Conservation (phyloP, 75 land plant species). For the Gnetum montanum region DNA sequence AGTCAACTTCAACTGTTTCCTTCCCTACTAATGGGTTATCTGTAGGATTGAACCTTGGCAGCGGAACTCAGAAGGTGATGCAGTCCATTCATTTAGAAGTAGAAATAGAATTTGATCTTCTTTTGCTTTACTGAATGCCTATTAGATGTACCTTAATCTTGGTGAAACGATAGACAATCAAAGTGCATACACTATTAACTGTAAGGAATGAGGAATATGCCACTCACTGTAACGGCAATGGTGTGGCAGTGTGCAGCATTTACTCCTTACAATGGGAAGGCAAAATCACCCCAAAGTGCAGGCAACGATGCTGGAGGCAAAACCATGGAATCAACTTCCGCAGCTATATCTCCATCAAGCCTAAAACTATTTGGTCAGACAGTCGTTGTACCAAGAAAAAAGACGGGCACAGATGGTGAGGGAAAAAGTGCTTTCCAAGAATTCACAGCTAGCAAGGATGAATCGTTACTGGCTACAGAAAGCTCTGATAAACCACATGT, state of each 20-base stretch:
- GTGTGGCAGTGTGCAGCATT: conserved; percentile 4
- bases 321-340: conserved; percentile 3
- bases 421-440: conserved; percentile 1
- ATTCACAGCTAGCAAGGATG: not conserved
- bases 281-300: not conserved
- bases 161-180: too few species aligned
- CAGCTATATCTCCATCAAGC: conserved; percentile 17
- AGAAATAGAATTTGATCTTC: too few species aligned
- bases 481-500: too few species aligned
- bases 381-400: conserved; percentile 14
- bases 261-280: conserved; percentile 6
- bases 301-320: not conserved
- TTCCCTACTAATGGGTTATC: conserved; percentile 7
- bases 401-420: not conserved
- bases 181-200: too few species aligned
- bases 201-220: too few species aligned
- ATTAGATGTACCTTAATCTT: too few species aligned
- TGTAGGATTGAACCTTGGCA: not conserved
- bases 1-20: conserved; percentile 21
- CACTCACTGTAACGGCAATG: too few species aligned
- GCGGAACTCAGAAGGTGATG: not conserved
- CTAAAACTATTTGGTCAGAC: conserved; percentile 21
- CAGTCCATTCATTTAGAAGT: too few species aligned
- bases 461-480: too few species aligned
- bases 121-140: too few species aligned